Conservation (phyloP, 805 yeast species). For the Myxozyma kluyveri region DNA sequence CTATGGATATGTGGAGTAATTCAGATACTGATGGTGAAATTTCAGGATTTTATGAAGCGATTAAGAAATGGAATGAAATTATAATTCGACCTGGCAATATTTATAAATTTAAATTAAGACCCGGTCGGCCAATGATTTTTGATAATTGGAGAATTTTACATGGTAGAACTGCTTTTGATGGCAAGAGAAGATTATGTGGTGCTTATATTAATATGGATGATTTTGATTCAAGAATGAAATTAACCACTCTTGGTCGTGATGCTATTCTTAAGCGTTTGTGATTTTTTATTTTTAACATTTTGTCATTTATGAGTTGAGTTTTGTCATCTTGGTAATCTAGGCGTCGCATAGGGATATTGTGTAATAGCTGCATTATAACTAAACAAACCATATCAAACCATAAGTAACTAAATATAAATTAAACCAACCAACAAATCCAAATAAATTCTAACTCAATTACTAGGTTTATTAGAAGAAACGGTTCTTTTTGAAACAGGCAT, state of each 20-base stretch:
- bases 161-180: slow-evolving; percentile 63
- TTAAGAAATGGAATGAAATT: slow-evolving; percentile 55
- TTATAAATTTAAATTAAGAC: slow-evolving; percentile 53
- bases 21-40: slow-evolving; percentile 46
- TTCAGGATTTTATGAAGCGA: slow-evolving; percentile 51
- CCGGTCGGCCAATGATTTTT: slow-evolving; percentile 65
- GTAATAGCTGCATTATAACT: too few relatives aligned
- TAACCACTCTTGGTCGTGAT: slow-evolving; percentile 50
- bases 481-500: neutral
- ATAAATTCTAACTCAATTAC: neutral
- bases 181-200: slow-evolving; percentile 67
- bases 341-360: too few relatives aligned
- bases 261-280: slow-evolving; percentile 34
- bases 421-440: neutral
- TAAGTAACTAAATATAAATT: neutral
- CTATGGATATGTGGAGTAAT: slow-evolving; percentile 51
- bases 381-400: neutral
- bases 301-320: too few relatives aligned
- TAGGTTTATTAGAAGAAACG: neutral
- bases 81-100: slow-evolving; percentile 52
- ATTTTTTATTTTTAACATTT: too few relatives aligned
- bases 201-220: slow-evolving; percentile 70
- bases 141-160: slow-evolving; percentile 75
- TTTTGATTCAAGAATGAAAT: slow-evolving; percentile 48
- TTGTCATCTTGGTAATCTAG: too few relatives aligned